Base-by-base conservation (phyloP, 1,284 basidiomycete genomes). In the Ustilago sp. region DNA sequence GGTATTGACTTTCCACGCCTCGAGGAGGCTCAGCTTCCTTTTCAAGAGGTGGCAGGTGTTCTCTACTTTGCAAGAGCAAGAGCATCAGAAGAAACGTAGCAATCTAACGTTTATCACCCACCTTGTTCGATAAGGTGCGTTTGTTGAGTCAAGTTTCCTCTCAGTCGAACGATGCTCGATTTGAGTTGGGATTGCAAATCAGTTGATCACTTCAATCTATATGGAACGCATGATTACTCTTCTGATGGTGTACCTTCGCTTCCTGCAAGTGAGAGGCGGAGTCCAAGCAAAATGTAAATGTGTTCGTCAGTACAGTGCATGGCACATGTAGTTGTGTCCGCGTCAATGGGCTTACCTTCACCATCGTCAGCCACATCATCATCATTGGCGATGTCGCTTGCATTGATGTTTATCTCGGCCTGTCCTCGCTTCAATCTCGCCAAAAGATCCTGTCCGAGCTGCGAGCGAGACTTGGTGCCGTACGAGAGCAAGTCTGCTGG, bases 401-500 rank as follows among this genome's bases (percentile, higher is more conserved):
- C 63, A 36, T 59, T 74, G 41, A 82, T 35, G 31, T 68, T 72
- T 32, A 71, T 71, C 50, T 80, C 78, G 1, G 77, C 79, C 58
- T 79, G 74, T 52, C 60, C 75, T 31, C 74, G 66, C 48, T 74
- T 77, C 38, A 82, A 60, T 53, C 79, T 66, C 4, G 75, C 74
- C n/a, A 80, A 62, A 11, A 80, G 60, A 13, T 75, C 64, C 43
- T 82, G 74, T 6, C 80, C 82, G 6, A 80, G 59, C 31, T 72
- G 51, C 32, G 79, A 66, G 50, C 77, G 60, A 7, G 73, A 77
- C 23, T 68, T 70, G 41, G 68, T 65, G 38, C 79, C 81, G 39
- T 77, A 78, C 7, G 59, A 77, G 41, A 51, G 80, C 38, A 77
- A 56, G 51, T 84, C 82, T 12, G 72, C 74, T n/a, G 83, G 82